Evolutionary conservation across 495 filamentous ascomycete genomes (phyloP).

Genomic region (Podospora tetraspora): DNA sequence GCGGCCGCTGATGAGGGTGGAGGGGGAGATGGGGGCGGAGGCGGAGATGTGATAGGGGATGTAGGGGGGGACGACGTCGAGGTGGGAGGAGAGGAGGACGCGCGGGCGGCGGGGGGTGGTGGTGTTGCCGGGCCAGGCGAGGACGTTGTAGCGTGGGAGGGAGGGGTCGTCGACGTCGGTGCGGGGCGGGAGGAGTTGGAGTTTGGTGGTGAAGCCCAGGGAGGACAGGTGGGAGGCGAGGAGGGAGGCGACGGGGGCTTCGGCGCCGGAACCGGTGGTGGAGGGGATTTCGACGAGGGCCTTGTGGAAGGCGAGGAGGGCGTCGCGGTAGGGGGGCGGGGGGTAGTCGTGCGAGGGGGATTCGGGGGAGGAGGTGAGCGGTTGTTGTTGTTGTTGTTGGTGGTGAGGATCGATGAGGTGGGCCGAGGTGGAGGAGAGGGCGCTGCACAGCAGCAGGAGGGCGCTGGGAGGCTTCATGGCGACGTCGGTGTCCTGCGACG

Average conservation of each 20-base stretch:
- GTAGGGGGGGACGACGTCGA: constrained; percentile 66
- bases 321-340: constrained; percentile 34
- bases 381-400: neutral
- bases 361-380: neutral
- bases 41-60: constrained; percentile 53
- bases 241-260: constrained; percentile 62
- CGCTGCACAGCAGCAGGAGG: constrained; percentile 14
- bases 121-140: constrained; percentile 57
- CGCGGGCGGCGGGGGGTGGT: constrained; percentile 43
- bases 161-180: constrained; percentile 39
- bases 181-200: constrained; percentile 60
- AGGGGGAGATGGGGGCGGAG: constrained; percentile 36
- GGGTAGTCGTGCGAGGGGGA: neutral
- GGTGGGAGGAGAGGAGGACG: constrained; percentile 70
- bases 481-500: neutral
- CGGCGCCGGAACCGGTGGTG: constrained; percentile 63
- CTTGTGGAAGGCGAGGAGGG: constrained; percentile 72
- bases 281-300: constrained; percentile 71
- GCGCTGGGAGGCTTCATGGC: constrained; percentile 14
- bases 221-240: constrained; percentile 59
- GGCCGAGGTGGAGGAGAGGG: neutral
- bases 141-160: constrained; percentile 57
- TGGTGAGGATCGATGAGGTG: neutral
- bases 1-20: constrained; percentile 52
- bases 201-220: constrained; percentile 43